Conservation (phyloP, 1,284 basidiomycete species). For the Cryptococcus sp. region DNA sequence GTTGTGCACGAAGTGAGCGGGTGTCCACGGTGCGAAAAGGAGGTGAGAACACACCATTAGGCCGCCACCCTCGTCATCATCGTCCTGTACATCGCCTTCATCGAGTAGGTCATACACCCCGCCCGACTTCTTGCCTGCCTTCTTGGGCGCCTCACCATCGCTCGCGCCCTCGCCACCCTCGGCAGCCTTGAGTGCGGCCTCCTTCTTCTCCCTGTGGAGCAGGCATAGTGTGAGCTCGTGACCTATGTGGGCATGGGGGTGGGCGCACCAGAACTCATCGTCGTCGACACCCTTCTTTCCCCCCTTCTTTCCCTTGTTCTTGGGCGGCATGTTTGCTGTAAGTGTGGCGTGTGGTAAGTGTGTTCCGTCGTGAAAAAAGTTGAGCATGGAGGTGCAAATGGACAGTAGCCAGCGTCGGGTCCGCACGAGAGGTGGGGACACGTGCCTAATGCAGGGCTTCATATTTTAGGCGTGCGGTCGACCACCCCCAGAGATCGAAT, state of each 20-base stretch:
- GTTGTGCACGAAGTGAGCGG: background rate
- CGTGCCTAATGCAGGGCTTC: background rate
- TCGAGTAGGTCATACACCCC: slow-evolving; percentile 41
- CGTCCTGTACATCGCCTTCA: slow-evolving; percentile 55
- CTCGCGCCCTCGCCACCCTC: background rate
- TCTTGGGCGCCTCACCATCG: slow-evolving; percentile 59
- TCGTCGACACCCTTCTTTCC: slow-evolving; percentile 67
- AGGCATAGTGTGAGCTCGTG: background rate
- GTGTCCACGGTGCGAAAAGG: background rate
- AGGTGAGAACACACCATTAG: slow-evolving; percentile 64
- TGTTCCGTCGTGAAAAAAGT: slow-evolving; percentile 1
- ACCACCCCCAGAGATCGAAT: too few relatives aligned
- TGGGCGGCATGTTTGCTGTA: slow-evolving; percentile 65
- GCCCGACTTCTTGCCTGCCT: slow-evolving; percentile 50
- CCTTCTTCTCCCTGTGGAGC: slow-evolving; percentile 41
- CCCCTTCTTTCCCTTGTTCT: slow-evolving; percentile 81
- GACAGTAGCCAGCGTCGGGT: background rate
- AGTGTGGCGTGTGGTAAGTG: background rate
- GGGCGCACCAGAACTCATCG: slow-evolving; percentile 72
- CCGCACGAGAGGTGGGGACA: background rate
- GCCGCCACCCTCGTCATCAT: slow-evolving; percentile 69
- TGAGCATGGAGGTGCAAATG: background rate
- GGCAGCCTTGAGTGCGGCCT: slow-evolving; percentile 30
- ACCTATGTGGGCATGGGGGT: background rate
- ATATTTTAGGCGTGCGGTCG: too few relatives aligned